A percentile compares a stretch with the other conserved stretches of the same genome.
Evolutionary conservation across 139 green algal species (phyloP).

Genomic region (Haematococcus sp.): DNA sequence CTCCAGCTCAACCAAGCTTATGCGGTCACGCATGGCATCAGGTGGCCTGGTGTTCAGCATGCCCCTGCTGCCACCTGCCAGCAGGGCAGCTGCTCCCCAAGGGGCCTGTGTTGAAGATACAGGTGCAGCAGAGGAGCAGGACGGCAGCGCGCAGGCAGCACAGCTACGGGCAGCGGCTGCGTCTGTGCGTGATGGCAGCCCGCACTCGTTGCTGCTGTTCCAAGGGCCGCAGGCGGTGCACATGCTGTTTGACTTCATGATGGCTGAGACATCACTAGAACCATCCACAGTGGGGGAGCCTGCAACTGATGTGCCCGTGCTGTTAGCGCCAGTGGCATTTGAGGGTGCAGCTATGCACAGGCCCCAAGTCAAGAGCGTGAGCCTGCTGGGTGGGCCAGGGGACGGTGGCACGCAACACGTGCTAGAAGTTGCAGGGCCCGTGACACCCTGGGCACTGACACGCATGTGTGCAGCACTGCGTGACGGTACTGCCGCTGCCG

Average conservation of each 20-base stretch:
- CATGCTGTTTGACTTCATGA: conserved; percentile 59
- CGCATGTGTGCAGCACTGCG: conserved; percentile 4
- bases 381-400: neutral
- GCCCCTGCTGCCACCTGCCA: conserved; percentile 36
- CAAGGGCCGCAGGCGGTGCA: conserved; percentile 46
- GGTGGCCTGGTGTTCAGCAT: conserved; percentile 41
- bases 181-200: conserved; percentile 32
- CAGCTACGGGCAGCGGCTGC: neutral
- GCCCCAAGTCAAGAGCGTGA: conserved; percentile 14
- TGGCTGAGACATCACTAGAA: conserved; percentile 34
- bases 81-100: neutral
- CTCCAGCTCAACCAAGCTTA: conserved; percentile 37
- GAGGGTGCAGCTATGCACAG: conserved; percentile 31
- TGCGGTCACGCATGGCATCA: conserved; percentile 33
- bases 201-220: conserved; percentile 54
- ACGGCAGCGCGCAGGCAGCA: conserved; percentile 4
- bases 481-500: neutral
- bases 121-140: neutral
- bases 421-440: conserved; percentile 15
- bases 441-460: conserved; percentile 18
- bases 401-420: neutral
- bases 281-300: neutral
- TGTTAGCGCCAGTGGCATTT: conserved; percentile 59
- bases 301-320: conserved; percentile 51
- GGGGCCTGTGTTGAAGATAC: neutral